Base-by-base conservation (phyloP, 768 basidiomycete species). In the Leccinum olivaceopallidum region DNA sequence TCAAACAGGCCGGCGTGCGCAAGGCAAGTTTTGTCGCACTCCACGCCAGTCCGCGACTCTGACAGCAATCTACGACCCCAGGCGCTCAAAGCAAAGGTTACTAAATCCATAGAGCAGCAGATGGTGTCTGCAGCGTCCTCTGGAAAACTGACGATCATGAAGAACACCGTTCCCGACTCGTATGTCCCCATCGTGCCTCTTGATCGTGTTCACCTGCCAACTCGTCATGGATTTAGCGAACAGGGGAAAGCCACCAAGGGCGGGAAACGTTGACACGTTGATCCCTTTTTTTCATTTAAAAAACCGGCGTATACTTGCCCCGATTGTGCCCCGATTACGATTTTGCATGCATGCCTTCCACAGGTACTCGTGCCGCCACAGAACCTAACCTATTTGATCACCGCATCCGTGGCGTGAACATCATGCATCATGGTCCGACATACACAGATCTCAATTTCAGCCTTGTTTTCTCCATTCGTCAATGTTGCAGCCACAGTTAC, bases 71-170 rank as follows among this genome's bases (percentile, higher is more conserved):
- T 24, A 22, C 49, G 7, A 22, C 32, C 42, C 18, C 58, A 96
- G 94, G 80, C 85, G 69, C 81, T 97, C 64, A 89, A 89, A 60
- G 89, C 93, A 55, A 95, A 94, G 77, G 95, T 97, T 71, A 94
- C 91, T 73, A 87, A 85, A 73, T 92, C 90, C 22, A 95, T 98
- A 67, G 95, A 98, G 73, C 81, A 83, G 57, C 94, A 95, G 75
- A 93, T 95, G 86, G 90, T 93, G 13, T 78, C 85, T 53, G 94
- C 94, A 7, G 95, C 95, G 4, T 94, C 92, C 5, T 80, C 87
- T 48, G 95, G 95, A 42, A 94, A 92, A 73, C 80, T 98, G 62
- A 92, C 92, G 30, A 94, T 98, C 72, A 94, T 98, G 94, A 92
- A 90, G 77, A 84, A 87, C 62, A 74, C 77, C 14, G 79, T 74